Percentiles rank a stretch among this genome's conserved stretches.
phyloP scores from a whole-genome alignment of 2,329 filamentous ascomycete species.

The Teratosphaeria gauchensis region DNA sequence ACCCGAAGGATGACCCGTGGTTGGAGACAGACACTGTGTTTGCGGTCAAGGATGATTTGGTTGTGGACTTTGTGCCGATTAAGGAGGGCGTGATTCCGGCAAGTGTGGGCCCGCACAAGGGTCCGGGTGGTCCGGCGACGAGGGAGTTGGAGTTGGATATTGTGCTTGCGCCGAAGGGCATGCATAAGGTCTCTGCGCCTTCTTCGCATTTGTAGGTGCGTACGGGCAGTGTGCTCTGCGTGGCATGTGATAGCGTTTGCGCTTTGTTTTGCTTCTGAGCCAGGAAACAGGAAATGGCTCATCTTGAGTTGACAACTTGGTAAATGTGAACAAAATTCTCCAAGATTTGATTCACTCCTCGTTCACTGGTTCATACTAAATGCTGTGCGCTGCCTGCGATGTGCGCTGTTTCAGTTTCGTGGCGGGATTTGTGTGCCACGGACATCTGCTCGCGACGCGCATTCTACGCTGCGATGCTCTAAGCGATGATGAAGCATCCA shows the following conservation, averaged over 20 bases:
- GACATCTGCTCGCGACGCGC: not conserved
- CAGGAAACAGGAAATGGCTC: not conserved
- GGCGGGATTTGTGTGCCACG: not conserved
- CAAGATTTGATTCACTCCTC: not conserved
- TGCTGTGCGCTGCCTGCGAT: not conserved
- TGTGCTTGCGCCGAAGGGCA: conserved; percentile 36
- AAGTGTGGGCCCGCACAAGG: conserved; percentile 30
- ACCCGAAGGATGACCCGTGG: conserved; percentile 49
- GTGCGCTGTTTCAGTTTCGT: not conserved
- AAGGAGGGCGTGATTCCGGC: conserved; percentile 40
- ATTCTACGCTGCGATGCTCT: not conserved
- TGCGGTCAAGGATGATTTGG: conserved; percentile 51
- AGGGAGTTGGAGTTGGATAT: conserved; percentile 54
- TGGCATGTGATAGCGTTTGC: not conserved
- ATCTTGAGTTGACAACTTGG: not conserved
- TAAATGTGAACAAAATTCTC: not conserved
- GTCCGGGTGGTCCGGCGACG: conserved; percentile 21
- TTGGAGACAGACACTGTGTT: conserved; percentile 51
- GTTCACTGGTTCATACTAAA: not conserved
- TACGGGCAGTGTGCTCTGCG: not conserved
- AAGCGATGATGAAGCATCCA: not conserved
- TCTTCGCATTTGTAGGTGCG: not conserved
- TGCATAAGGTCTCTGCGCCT: conserved; percentile 1
- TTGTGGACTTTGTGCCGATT: conserved; percentile 48
- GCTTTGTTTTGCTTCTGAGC: not conserved